phyloP scores from a whole-genome alignment of 306 rosid genomes.

The Hippophae tibetana region DNA sequence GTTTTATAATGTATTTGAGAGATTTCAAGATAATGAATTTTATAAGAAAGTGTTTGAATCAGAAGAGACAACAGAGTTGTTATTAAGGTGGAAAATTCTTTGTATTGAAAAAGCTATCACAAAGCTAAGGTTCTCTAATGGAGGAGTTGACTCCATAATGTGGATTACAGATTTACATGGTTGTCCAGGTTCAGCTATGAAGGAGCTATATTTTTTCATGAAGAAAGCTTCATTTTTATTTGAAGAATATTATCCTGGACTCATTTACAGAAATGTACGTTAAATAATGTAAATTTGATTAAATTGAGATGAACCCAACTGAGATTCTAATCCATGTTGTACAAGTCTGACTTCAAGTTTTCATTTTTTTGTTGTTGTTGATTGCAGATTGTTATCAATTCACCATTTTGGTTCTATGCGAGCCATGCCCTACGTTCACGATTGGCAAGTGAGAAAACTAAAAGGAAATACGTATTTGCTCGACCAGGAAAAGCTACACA shows the following conservation, averaged over 20 bases:
- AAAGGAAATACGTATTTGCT: slow-evolving; percentile 48
- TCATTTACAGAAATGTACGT: slow-evolving; percentile 36
- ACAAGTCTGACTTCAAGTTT: no score
- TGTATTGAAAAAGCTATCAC: slow-evolving; percentile 43
- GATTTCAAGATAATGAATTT: slow-evolving; percentile 32
- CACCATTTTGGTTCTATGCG: slow-evolving; percentile 76
- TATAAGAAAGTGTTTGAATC: slow-evolving; percentile 36
- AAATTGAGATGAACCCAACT: no score
- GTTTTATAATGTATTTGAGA: slow-evolving; percentile 34
- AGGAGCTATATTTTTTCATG: slow-evolving; percentile 39
- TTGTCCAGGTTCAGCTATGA: slow-evolving; percentile 38
- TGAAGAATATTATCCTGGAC: slow-evolving; percentile 58
- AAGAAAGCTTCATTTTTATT: slow-evolving; percentile 35
- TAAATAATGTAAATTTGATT: not conserved
- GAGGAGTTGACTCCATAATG: slow-evolving; percentile 50
- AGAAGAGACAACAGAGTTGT: slow-evolving; percentile 29
- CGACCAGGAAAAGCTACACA: slow-evolving; percentile 46
- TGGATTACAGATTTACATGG: slow-evolving; percentile 58
- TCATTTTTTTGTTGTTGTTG: no score
- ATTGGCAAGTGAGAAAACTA: slow-evolving; percentile 39
- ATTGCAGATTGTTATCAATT: slow-evolving; percentile 55
- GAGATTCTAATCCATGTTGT: no score
- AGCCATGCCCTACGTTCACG: slow-evolving; percentile 41
- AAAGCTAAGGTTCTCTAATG: slow-evolving; percentile 39
- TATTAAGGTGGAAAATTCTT: slow-evolving; percentile 58